Conservation (phyloP, 2,329 filamentous ascomycete species). For the Stachybotrys chlorohalonatus region DNA sequence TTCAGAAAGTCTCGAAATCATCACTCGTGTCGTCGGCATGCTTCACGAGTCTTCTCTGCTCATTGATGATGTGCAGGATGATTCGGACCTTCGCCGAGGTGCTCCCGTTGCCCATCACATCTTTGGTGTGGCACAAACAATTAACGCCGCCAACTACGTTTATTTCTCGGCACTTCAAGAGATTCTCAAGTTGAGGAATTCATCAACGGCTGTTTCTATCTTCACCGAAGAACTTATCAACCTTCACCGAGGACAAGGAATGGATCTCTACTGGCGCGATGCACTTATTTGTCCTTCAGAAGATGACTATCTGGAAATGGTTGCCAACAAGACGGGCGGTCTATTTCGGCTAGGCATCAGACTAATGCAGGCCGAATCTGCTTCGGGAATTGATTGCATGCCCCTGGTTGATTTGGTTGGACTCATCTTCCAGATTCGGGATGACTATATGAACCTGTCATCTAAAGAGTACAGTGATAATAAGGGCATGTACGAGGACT, state of each 20-base stretch:
- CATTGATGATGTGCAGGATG: conserved; percentile 83
- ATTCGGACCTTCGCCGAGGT: conserved; percentile 65
- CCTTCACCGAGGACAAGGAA: conserved; percentile 78
- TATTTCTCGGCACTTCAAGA: conserved; percentile 76
- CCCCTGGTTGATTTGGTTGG: conserved; percentile 80
- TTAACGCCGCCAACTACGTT: conserved; percentile 85
- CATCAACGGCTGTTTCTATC: too few relatives aligned
- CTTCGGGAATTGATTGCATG: conserved; percentile 54
- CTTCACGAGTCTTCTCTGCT: conserved; percentile 77
- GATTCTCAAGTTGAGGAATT: conserved; percentile 73
- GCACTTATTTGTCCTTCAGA: conserved; percentile 75
- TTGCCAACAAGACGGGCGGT: conserved; percentile 82
- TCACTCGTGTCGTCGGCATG: conserved; percentile 75
- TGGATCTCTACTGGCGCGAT: conserved; percentile 88
- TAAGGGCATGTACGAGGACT: conserved; percentile 90
- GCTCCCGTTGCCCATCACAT: conserved; percentile 77
- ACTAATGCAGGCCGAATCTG: conserved; percentile 73
- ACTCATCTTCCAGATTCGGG: conserved; percentile 81
- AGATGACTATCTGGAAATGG: conserved; percentile 92
- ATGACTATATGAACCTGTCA: conserved; percentile 87
- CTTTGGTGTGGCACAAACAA: conserved; percentile 79
- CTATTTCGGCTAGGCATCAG: conserved; percentile 79
- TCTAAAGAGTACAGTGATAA: conserved; percentile 69
- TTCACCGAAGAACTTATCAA: conserved; percentile 38
- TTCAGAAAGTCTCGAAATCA: conserved; percentile 57